Evolutionary conservation across 257 asterid species (phyloP).

Genomic region (Fraxinus excelsior): DNA sequence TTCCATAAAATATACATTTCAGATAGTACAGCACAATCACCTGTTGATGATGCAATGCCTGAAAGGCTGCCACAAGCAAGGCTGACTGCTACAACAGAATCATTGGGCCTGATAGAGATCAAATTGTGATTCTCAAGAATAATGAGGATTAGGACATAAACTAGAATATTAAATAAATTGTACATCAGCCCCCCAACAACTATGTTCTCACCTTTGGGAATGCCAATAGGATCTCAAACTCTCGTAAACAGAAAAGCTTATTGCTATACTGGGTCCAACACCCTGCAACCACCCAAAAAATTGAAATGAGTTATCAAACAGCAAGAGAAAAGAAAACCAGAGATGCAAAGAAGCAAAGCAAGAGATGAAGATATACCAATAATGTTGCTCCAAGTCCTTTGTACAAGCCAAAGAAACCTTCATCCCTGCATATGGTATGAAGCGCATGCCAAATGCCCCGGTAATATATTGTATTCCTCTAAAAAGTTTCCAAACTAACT

Average conservation of each 20-base stretch:
- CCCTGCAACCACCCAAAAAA: conserved; percentile 52
- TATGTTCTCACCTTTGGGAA: conserved; percentile 50
- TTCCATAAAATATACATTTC: not conserved
- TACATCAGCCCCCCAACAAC: not conserved
- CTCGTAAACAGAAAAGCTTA: conserved; percentile 92
- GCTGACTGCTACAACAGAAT: conserved; percentile 67
- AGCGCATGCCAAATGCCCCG: conserved; percentile 83
- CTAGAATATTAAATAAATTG: not conserved
- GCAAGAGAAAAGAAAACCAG: conserved; percentile 6
- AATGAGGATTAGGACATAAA: not conserved
- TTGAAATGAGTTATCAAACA: not conserved
- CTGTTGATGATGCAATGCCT: conserved; percentile 91
- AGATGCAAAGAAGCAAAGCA: not conserved
- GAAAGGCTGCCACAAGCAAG: conserved; percentile 96
- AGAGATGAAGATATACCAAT: conserved; percentile 51
- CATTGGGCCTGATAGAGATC: conserved; percentile 60
- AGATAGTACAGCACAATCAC: conserved; percentile 42
- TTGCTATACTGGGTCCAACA: conserved; percentile 95
- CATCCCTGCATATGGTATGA: conserved; percentile 83
- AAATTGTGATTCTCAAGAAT: not conserved
- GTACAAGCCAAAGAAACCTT: conserved; percentile 84
- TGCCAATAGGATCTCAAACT: conserved; percentile 67
- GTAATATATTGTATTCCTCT: conserved; percentile 81
- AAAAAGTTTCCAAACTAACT: conserved; percentile 24
- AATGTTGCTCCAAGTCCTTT: conserved; percentile 95